These are phyloP conservation scores for Bruguiera gymnorhiza DNA, from an alignment of 345 rosid species.

Conservation along the genomic window DNA sequence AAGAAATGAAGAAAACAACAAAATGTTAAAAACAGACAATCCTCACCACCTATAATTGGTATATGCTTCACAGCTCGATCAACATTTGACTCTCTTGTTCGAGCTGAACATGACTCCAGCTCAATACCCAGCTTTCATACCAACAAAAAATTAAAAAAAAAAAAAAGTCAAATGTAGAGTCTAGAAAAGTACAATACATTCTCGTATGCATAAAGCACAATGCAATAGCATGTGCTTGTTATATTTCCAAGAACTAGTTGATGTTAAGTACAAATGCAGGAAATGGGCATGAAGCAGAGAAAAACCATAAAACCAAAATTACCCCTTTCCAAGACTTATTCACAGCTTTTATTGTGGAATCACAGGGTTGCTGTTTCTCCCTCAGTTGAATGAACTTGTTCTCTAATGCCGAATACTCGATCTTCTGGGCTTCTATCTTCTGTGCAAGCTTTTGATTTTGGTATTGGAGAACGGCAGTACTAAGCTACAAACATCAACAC, in stretches of 20 bases:
- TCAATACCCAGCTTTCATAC: conserved; percentile 51
- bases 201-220: conserved; percentile 11
- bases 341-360: conserved; percentile 54
- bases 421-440: conserved; percentile 77
- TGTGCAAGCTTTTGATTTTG: conserved; percentile 87
- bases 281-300: not conserved
- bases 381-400: conserved; percentile 48
- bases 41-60: conserved; percentile 45
- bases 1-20: conserved; percentile 6
- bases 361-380: conserved; percentile 57
- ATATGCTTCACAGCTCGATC: conserved; percentile 27
- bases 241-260: not conserved
- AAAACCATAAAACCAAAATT: conserved; percentile 19
- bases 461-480: conserved; percentile 71
- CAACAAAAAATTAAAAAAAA: not conserved
- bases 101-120: conserved; percentile 55
- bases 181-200: conserved; percentile 8
- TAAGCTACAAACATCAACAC: conserved; percentile 47
- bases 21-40: not conserved
- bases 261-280: not conserved
- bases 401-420: conserved; percentile 64
- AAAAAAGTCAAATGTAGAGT: conserved; percentile 18
- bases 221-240: not conserved
- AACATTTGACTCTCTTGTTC: conserved; percentile 41
- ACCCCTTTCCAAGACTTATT: conserved; percentile 75